phyloP scores from a whole-genome alignment of 768 basidiomycete species.

The Suillus alpinus region DNA sequence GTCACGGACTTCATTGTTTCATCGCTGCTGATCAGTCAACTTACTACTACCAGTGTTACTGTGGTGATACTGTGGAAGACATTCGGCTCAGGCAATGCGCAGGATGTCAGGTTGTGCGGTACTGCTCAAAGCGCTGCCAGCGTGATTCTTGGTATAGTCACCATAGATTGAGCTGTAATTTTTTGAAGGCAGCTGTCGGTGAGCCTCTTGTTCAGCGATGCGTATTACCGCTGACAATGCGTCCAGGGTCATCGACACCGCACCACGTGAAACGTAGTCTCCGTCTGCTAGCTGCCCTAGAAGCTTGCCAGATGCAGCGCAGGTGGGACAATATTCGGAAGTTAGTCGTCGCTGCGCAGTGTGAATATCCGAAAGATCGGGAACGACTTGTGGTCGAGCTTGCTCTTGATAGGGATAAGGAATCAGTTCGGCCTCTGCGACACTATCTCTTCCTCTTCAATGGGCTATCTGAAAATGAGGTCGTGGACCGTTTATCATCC shows the following conservation, averaged over 20 bases:
- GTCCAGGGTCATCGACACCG: not conserved
- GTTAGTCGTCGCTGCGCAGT: not conserved
- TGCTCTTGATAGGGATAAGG: accelerated
- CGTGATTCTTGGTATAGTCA: not conserved
- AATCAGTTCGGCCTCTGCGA: not conserved
- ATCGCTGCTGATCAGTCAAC: not conserved
- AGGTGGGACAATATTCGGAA: not conserved
- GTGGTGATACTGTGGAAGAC: not conserved
- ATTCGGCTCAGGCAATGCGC: not conserved
- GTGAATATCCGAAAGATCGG: not conserved
- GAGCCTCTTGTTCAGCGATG: not conserved
- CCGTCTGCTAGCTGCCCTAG: not conserved
- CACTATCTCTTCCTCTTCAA: not conserved
- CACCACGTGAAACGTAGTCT: not conserved
- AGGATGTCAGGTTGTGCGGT: not conserved
- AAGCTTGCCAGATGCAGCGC: not conserved
- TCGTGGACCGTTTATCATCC: not conserved
- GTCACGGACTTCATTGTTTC: not conserved
- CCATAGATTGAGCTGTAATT: not conserved
- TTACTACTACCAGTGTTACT: not conserved
- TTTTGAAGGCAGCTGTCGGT: not conserved
- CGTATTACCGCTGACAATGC: not conserved
- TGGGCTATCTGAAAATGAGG: not conserved
- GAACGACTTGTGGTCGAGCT: not conserved
- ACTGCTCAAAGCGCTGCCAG: not conserved